Conservation (phyloP, 176 grass and related monocot genomes). For the Typha latifolia region DNA sequence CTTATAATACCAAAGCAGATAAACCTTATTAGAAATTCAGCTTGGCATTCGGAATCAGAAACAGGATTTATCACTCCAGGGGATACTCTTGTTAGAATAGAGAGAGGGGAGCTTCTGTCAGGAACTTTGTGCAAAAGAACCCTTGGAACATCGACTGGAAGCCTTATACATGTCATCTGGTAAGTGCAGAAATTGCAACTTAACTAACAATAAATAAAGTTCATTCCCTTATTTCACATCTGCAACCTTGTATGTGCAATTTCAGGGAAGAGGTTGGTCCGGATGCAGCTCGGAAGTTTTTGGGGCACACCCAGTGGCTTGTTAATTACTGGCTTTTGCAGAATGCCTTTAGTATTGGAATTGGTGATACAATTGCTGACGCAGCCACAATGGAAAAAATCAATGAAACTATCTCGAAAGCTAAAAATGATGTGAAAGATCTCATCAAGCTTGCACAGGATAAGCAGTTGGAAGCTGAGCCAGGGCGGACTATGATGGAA, state of each 20-base stretch:
- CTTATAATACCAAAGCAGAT: conserved; percentile 98
- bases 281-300: conserved; percentile 94
- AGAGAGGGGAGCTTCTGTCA: conserved; percentile 87
- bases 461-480: conserved; percentile 78
- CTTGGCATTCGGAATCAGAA: conserved; percentile 80
- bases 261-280: conserved; percentile 95
- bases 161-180: conserved; percentile 99
- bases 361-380: conserved; percentile 98
- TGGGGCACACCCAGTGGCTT: conserved; percentile 96
- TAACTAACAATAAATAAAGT: background rate
- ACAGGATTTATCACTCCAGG: conserved; percentile 82
- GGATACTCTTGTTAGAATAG: conserved; percentile 87
- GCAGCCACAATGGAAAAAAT: conserved; percentile 83
- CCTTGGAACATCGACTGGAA: conserved; percentile 62
- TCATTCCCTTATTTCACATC: background rate
- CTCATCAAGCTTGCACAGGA: conserved; percentile 70
- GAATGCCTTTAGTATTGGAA: conserved; percentile 92
- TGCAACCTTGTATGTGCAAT: conserved; percentile 20
- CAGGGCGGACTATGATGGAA: conserved; percentile 90
- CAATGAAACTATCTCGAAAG: conserved; percentile 72
- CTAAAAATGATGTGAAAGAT: conserved; percentile 90
- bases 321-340: conserved; percentile 99
- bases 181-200: conserved; percentile 17
- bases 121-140: conserved; percentile 89
- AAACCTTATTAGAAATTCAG: conserved; percentile 78